A percentile compares a stretch with the other conserved stretches of the same genome.
Conservation (phyloP, 345 rosid species). For the Camelina neglecta region DNA sequence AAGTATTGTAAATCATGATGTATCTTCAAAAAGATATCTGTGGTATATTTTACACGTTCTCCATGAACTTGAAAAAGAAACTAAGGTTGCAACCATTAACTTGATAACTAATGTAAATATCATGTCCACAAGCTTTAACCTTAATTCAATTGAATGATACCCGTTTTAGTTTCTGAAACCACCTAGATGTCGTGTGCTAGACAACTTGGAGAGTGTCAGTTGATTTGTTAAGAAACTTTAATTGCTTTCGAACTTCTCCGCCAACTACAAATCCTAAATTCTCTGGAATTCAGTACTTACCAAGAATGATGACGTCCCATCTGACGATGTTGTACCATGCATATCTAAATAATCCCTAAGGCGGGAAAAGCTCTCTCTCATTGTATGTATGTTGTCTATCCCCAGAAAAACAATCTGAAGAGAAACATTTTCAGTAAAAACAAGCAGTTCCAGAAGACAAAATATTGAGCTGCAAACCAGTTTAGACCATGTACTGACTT, state of each 20-base stretch:
- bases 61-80: slow-evolving; percentile 5
- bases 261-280: slow-evolving; percentile 12
- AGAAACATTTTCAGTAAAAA: slow-evolving; percentile 34
- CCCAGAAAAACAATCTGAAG: slow-evolving; percentile 93
- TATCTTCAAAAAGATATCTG: slow-evolving; percentile 11
- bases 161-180: slow-evolving; percentile 21
- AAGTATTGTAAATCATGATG: slow-evolving; percentile 4
- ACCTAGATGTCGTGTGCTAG: slow-evolving; percentile 10
- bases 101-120: slow-evolving; percentile 16
- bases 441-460: slow-evolving; percentile 25
- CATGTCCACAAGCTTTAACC: slow-evolving; percentile 31
- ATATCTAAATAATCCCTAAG: slow-evolving; percentile 97
- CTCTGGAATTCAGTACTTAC: slow-evolving; percentile 52
- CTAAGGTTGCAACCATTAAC: slow-evolving; percentile 23
- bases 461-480: slow-evolving; percentile 31
- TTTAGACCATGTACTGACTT: slow-evolving; percentile 58
- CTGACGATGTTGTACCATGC: slow-evolving; percentile 91
- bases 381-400: slow-evolving; percentile 98
- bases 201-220: neutral
- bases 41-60: neutral
- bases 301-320: slow-evolving; percentile 95
- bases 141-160: slow-evolving; percentile 16
- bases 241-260: slow-evolving; percentile 15
- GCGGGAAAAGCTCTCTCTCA: slow-evolving; percentile 97
- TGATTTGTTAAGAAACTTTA: slow-evolving; percentile 2